A percentile compares a stretch with the other conserved stretches of the same genome.
Conservation (phyloP, 768 basidiomycete species). For the Candolleomyces eurysporus region DNA sequence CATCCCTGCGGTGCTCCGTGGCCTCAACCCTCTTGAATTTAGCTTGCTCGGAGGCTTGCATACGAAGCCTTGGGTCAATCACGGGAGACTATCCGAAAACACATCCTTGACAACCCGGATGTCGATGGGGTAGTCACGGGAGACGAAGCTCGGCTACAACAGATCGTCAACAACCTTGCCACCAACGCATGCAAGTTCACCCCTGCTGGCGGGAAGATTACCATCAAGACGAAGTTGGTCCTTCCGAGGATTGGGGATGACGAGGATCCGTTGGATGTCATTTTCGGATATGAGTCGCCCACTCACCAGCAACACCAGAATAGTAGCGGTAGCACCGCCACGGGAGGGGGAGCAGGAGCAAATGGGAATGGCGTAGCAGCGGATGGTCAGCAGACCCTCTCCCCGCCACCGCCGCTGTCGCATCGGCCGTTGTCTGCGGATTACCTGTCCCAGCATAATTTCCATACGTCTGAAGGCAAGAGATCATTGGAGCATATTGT, state of each 20-base stretch:
- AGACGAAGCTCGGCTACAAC: constrained; percentile 78
- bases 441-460: constrained; percentile 51
- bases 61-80: constrained; percentile 59
- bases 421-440: constrained; percentile 30
- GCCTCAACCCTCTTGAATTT: not conserved
- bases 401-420: not conserved
- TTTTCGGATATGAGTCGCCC: not conserved
- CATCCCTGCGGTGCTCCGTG: too few species aligned
- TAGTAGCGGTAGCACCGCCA: too few species aligned
- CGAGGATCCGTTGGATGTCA: constrained; percentile 16
- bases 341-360: too few species aligned
- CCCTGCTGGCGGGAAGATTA: constrained; percentile 62
- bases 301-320: not conserved
- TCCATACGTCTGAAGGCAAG: constrained; percentile 33
- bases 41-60: constrained; percentile 60
- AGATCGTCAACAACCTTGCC: constrained; percentile 82
- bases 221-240: constrained; percentile 64
- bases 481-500: constrained; percentile 58
- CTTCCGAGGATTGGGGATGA: constrained; percentile 24
- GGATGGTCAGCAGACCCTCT: not conserved
- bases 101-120: constrained; percentile 43
- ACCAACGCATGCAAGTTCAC: constrained; percentile 85
- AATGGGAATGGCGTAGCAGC: constrained; percentile 7
- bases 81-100: constrained; percentile 35
- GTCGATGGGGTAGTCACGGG: constrained; percentile 74